Percentiles rank a stretch among this genome's conserved stretches.
Conservation (phyloP, 2,329 filamentous ascomycete genomes). For the Apiospora pterosperma region DNA sequence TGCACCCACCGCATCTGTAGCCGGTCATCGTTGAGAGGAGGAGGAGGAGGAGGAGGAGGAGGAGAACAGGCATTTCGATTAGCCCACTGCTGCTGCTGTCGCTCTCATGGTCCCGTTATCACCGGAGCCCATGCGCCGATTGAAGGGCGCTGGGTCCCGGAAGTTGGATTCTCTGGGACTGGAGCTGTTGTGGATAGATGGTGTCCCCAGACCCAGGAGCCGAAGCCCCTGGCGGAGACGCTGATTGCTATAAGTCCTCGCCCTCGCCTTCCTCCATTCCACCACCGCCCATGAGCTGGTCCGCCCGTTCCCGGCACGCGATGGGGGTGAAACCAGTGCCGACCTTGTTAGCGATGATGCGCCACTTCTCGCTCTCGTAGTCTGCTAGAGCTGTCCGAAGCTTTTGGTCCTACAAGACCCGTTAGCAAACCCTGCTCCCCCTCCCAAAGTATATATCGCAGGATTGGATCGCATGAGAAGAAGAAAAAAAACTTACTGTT, state of each 20-base stretch:
- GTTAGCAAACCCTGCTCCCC: slow-evolving; percentile 8
- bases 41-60: too few species aligned
- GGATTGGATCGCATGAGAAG: too few species aligned
- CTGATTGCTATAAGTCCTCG: slow-evolving; percentile 51
- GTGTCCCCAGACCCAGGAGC: slow-evolving; percentile 45
- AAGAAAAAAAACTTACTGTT: slow-evolving; percentile 60
- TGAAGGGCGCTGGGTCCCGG: background rate
- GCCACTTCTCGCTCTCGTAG: slow-evolving; percentile 91
- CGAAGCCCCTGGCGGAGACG: slow-evolving; percentile 47
- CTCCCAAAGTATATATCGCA: background rate
- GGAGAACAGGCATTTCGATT: background rate
- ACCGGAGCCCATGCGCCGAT: background rate
- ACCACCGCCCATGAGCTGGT: slow-evolving; percentile 51
- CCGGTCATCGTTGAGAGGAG: background rate
- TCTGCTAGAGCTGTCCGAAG: slow-evolving; percentile 74
- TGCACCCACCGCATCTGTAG: background rate
- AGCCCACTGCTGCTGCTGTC: background rate
- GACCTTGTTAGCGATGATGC: slow-evolving; percentile 85
- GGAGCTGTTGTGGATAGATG: slow-evolving; percentile 40
- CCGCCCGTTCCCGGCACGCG: slow-evolving; percentile 79
- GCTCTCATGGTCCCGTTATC: background rate
- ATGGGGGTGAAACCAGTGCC: slow-evolving; percentile 84
- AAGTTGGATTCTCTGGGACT: slow-evolving; percentile 7
- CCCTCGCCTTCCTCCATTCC: slow-evolving; percentile 24
- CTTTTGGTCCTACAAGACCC: slow-evolving; percentile 62